Evolutionary conservation across 2,329 filamentous ascomycete species (phyloP).

Genomic region (Neoscytalidium dimidiatum): DNA sequence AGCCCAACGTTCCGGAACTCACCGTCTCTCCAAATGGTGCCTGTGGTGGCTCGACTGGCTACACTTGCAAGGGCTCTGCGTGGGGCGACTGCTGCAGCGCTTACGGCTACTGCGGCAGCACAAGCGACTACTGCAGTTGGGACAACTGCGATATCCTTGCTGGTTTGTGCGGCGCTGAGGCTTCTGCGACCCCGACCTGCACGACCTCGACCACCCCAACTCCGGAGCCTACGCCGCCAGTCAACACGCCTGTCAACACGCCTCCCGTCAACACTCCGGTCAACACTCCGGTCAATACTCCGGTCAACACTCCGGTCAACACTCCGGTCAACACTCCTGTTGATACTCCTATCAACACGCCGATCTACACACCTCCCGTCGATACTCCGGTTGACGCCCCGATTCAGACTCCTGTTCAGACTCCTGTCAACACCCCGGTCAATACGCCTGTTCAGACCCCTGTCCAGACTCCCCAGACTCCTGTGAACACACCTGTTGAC

Average conservation of each 20-base stretch:
- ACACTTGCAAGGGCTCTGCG: constrained; percentile 23
- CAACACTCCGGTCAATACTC: not conserved
- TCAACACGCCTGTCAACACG: not conserved
- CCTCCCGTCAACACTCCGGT: not conserved
- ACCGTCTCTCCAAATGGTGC: constrained; percentile 24
- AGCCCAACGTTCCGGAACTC: not conserved
- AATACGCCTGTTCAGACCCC: not conserved
- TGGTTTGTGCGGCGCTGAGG: not conserved
- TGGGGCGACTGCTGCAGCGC: constrained; percentile 19
- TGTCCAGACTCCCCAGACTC: not conserved
- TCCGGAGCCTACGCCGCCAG: not conserved
- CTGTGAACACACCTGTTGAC: not conserved
- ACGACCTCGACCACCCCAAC: not conserved
- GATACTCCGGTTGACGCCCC: not conserved
- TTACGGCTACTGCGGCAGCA: constrained; percentile 23
- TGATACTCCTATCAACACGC: not conserved
- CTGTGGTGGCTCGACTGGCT: constrained; percentile 18
- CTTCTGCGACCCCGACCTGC: not conserved
- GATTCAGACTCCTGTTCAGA: not conserved
- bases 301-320: not conserved
- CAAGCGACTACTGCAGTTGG: not conserved
- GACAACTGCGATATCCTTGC: not conserved
- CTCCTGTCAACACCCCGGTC: not conserved
- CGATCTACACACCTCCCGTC: not conserved
- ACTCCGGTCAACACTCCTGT: not conserved